Percentiles rank a stretch among this genome's conserved stretches.
These are phyloP conservation scores for Phycomyces nitens DNA, from an alignment of 192 early-diverging fungal species.

Conservation along the genomic window DNA sequence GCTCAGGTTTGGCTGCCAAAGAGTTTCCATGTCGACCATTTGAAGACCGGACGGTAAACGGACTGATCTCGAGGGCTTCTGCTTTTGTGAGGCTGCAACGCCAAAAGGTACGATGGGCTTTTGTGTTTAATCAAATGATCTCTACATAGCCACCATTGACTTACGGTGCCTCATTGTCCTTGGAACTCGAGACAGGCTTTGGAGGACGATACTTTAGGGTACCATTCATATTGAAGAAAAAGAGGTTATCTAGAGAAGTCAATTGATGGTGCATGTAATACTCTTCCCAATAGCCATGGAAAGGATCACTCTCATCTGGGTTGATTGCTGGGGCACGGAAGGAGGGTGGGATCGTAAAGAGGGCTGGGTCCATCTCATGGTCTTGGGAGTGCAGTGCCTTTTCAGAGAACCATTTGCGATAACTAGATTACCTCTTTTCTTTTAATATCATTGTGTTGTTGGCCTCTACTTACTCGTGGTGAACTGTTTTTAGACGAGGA, in stretches of 20 bases:
- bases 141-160: neutral
- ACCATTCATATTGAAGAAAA: conserved; percentile 86
- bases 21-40: conserved; percentile 32
- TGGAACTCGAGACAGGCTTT: conserved; percentile 14
- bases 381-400: conserved; percentile 40
- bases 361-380: conserved; percentile 10
- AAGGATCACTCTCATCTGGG: conserved; percentile 32
- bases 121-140: neutral
- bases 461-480: conserved; percentile 44
- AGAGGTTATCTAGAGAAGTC: conserved; percentile 74
- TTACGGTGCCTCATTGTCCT: conserved; percentile 17
- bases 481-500: conserved; percentile 39
- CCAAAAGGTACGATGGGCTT: too few relatives aligned
- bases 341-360: conserved; percentile 22
- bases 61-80: conserved; percentile 36
- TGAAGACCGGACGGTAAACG: conserved; percentile 33
- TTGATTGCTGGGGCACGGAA: conserved; percentile 22
- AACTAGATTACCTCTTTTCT: conserved; percentile 48
- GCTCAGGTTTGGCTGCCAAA: conserved; percentile 26
- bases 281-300: conserved; percentile 73
- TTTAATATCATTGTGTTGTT: conserved; percentile 3
- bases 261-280: conserved; percentile 81
- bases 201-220: conserved; percentile 54
- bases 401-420: conserved; percentile 61
- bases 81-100: conserved; percentile 14